Percentiles rank a stretch among this genome's conserved stretches.
Evolutionary conservation across 2,329 filamentous ascomycete species (phyloP).

Genomic region (Thielaviopsis euricoi): DNA sequence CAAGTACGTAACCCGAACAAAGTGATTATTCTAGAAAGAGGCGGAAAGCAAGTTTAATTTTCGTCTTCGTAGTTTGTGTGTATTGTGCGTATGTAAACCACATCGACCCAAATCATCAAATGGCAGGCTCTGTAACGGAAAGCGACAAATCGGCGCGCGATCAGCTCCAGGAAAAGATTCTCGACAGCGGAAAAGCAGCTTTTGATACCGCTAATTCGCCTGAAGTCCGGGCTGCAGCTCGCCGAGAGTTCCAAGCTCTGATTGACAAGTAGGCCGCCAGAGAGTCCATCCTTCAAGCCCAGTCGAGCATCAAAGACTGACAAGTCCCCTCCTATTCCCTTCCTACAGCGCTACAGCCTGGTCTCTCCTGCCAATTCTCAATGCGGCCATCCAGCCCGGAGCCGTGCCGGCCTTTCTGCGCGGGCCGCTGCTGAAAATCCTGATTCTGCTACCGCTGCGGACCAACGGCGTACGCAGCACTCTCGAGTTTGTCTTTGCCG

Average conservation of each 20-base stretch:
- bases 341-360: slow-evolving; percentile 24
- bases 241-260: slow-evolving; percentile 27
- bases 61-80: too few species aligned
- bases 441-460: slow-evolving; percentile 45
- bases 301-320: too few species aligned
- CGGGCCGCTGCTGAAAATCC: slow-evolving; percentile 34
- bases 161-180: slow-evolving; percentile 3
- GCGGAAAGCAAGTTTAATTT: neutral
- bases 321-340: neutral
- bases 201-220: slow-evolving; percentile 28
- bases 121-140: slow-evolving; percentile 19
- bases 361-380: slow-evolving; percentile 43
- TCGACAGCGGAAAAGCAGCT: slow-evolving; percentile 29
- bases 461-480: slow-evolving; percentile 48
- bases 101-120: too few species aligned
- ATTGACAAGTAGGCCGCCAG: slow-evolving; percentile 26
- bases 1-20: neutral
- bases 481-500: slow-evolving; percentile 54
- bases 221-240: slow-evolving; percentile 20
- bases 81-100: too few species aligned
- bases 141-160: slow-evolving; percentile 13
- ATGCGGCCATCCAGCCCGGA: slow-evolving; percentile 45
- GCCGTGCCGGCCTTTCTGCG: slow-evolving; percentile 44
- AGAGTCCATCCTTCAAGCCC: neutral
- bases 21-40: neutral